phyloP scores from a whole-genome alignment of 2,329 filamentous ascomycete species.

The Diaporthe velutina region DNA sequence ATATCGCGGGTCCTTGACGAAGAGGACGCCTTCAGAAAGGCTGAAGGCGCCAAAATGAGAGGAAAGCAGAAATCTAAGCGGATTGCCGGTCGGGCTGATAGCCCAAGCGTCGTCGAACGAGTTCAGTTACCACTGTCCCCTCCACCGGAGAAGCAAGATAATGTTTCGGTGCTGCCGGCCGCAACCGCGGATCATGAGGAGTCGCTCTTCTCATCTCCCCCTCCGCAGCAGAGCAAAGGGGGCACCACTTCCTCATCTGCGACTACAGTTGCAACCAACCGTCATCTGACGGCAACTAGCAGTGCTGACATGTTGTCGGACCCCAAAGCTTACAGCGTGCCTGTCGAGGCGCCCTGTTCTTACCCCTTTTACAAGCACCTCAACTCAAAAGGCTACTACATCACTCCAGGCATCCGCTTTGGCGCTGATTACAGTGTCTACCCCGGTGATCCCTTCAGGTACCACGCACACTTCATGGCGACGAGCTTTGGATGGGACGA shows the following conservation, averaged over 20 bases:
- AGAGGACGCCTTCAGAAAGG: conserved; percentile 50
- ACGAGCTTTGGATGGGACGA: conserved; percentile 90
- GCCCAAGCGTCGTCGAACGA: conserved; percentile 17
- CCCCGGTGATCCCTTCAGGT: conserved; percentile 92
- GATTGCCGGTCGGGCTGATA: neutral
- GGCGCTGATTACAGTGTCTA: conserved; percentile 96
- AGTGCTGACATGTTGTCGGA: conserved; percentile 50
- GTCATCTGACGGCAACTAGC: conserved; percentile 58
- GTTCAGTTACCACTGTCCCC: neutral
- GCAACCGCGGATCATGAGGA: conserved; percentile 9
- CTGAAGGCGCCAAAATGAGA: conserved; percentile 46
- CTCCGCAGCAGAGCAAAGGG: neutral
- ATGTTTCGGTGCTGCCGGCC: neutral
- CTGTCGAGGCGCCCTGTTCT: conserved; percentile 57
- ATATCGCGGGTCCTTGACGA: conserved; percentile 57
- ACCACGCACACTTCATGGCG: conserved; percentile 94
- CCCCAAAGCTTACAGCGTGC: conserved; percentile 30
- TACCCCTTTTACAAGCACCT: conserved; percentile 87
- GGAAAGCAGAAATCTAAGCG: conserved; percentile 41
- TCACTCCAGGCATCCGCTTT: conserved; percentile 93
- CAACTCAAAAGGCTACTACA: conserved; percentile 83
- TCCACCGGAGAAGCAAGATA: neutral
- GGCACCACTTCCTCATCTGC: neutral
- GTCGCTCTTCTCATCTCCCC: conserved; percentile 26
- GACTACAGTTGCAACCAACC: conserved; percentile 44